Evolutionary conservation across 768 basidiomycete species (phyloP).

Genomic region (Phlebiopsis gigantea): DNA sequence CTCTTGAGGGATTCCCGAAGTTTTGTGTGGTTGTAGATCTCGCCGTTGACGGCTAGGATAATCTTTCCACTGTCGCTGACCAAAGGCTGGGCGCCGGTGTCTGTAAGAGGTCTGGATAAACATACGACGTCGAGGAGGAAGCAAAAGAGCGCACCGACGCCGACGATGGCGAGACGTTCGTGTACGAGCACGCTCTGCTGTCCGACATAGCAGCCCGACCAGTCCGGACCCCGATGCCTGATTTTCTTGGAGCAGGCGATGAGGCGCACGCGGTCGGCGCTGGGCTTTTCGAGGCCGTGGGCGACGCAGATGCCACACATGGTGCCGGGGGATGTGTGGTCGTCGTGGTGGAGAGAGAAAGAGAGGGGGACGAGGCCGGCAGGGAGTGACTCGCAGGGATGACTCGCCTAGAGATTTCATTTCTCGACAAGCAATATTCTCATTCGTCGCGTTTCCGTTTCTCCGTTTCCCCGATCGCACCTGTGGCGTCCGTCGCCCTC

Average conservation of each 20-base stretch:
- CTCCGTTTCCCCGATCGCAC: slow-evolving; percentile 5
- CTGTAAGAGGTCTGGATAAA: slow-evolving; percentile 37
- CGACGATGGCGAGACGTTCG: slow-evolving; percentile 95
- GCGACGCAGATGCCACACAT: slow-evolving; percentile 95
- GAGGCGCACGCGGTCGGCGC: slow-evolving; percentile 61
- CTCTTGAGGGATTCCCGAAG: slow-evolving; percentile 64
- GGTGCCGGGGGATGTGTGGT: not conserved
- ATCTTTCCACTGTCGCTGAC: slow-evolving; percentile 79
- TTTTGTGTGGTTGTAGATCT: slow-evolving; percentile 95
- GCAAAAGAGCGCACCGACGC: slow-evolving; percentile 67
- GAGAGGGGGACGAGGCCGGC: not conserved
- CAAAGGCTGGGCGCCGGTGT: slow-evolving; percentile 95
- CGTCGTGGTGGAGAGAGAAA: not conserved
- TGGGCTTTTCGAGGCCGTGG: slow-evolving; percentile 73
- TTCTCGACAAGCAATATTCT: not conserved
- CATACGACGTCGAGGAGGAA: not conserved
- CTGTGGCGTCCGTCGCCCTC: not conserved
- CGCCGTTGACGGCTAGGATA: slow-evolving; percentile 92
- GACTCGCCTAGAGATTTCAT: not conserved
- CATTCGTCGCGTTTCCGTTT: not conserved
- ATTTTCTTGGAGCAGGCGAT: slow-evolving; percentile 86
- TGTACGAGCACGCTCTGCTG: slow-evolving; percentile 82
- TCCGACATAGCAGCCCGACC: slow-evolving; percentile 93
- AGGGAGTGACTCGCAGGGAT: not conserved
- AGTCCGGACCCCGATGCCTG: slow-evolving; percentile 95